phyloP scores from a whole-genome alignment of 352 stramenopile species.

The Globisporangium sylvaticum region DNA sequence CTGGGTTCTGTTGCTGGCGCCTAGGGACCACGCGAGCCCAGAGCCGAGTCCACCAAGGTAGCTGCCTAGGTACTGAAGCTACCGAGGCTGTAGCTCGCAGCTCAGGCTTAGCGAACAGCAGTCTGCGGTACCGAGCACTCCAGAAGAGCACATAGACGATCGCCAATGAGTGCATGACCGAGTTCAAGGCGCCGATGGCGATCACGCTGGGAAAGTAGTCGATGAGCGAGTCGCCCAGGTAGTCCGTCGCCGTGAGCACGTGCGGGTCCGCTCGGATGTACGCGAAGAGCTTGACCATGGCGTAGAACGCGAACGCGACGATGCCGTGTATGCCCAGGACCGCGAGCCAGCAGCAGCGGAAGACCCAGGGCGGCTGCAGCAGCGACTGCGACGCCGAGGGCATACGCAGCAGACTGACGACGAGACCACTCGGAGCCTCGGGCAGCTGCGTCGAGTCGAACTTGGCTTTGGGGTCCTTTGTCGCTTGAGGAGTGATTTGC shows the following conservation, averaged over 20 bases:
- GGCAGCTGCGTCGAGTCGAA: neutral
- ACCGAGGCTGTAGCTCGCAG: neutral
- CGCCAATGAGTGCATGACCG: neutral
- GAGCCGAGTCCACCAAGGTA: neutral
- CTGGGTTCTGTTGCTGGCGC: neutral
- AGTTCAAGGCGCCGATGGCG: neutral
- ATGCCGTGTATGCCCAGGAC: constrained; percentile 4
- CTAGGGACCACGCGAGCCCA: neutral
- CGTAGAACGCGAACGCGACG: constrained; percentile 1
- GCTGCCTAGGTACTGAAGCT: neutral
- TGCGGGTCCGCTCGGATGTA: constrained; percentile 4
- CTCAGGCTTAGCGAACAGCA: constrained; percentile 2
- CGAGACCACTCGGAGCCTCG: neutral
- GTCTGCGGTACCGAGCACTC: neutral
- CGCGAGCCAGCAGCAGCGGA: constrained; percentile 1
- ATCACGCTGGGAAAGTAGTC: constrained; percentile 3
- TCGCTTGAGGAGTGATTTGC: neutral
- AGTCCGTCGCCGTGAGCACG: constrained; percentile 2
- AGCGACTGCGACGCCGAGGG: neutral
- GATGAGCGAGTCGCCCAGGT: constrained; percentile 4
- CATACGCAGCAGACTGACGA: neutral
- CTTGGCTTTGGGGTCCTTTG: neutral
- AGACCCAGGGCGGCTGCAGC: neutral
- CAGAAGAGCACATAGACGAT: constrained; percentile 6
- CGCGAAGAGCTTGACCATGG: constrained; percentile 1